phyloP scores from a whole-genome alignment of 768 basidiomycete species.

The Agrocybe chaxingu region DNA sequence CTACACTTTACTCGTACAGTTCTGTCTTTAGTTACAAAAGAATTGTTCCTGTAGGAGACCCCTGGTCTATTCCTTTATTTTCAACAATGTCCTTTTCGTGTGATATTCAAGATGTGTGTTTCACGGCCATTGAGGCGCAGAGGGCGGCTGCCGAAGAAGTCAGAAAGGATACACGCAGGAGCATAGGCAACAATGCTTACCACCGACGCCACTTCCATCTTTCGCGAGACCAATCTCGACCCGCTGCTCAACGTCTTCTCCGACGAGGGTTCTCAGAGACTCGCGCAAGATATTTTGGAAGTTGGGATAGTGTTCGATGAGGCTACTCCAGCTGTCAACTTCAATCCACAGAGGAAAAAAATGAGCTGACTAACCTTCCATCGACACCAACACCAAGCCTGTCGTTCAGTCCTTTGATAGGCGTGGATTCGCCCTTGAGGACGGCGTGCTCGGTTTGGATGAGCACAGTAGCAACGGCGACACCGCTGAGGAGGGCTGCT shows the following conservation, averaged over 20 bases:
- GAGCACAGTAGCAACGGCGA: constrained; percentile 83
- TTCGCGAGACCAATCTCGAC: constrained; percentile 92
- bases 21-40: too few relatives aligned
- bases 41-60: neutral
- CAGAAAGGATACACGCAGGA: constrained; percentile 8
- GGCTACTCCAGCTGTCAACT: constrained; percentile 35
- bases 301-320: constrained; percentile 90
- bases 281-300: constrained; percentile 76
- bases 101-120: constrained; percentile 31
- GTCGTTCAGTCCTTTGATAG: constrained; percentile 31
- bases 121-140: constrained; percentile 80
- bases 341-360: neutral
- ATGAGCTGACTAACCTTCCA: constrained; percentile 60
- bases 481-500: constrained; percentile 80
- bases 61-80: neutral
- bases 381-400: constrained; percentile 86
- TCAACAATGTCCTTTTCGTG: constrained; percentile 6
- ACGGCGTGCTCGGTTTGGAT: constrained; percentile 74
- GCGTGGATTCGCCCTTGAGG: constrained; percentile 36
- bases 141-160: constrained; percentile 62
- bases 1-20: too few relatives aligned
- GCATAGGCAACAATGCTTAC: constrained; percentile 42
- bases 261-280: constrained; percentile 73
- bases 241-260: constrained; percentile 72
- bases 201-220: constrained; percentile 96